These are phyloP conservation scores for Fusarium phyllophilum DNA, from an alignment of 2,329 filamentous ascomycete species.

Conservation along the genomic window DNA sequence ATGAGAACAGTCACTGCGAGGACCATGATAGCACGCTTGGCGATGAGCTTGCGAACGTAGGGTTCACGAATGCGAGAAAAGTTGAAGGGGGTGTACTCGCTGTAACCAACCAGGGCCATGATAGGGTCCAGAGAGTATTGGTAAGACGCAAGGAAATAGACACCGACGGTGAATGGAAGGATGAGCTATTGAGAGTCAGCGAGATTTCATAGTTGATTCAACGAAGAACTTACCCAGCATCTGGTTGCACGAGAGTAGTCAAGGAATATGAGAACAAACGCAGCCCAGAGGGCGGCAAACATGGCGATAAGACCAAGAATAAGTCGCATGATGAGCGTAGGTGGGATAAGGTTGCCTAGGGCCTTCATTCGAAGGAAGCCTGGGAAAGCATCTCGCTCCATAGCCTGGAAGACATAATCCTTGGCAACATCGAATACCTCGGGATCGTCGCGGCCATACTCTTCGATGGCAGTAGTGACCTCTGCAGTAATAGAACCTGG, in stretches of 20 bases:
- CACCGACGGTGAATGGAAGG: conserved; percentile 88
- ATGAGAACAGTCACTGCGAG: conserved; percentile 78
- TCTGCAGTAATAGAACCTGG: conserved; percentile 87
- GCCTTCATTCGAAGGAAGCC: conserved; percentile 96
- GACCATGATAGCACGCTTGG: conserved; percentile 84
- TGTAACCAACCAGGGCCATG: conserved; percentile 87
- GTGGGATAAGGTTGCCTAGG: conserved; percentile 92
- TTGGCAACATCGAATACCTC: conserved; percentile 98
- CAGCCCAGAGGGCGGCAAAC: conserved; percentile 94
- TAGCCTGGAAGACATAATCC: conserved; percentile 99
- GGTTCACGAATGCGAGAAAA: conserved; percentile 90
- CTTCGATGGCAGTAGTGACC: conserved; percentile 89
- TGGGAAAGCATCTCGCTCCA: conserved; percentile 99
- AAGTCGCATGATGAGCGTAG: conserved; percentile 85
- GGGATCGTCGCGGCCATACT: conserved; percentile 90
- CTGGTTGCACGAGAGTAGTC: conserved; percentile 77
- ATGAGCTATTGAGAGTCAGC: conserved; percentile 62
- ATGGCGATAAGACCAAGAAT: conserved; percentile 84
- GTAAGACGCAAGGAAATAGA: conserved; percentile 90
- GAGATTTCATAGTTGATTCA: neutral
- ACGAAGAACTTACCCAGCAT: conserved; percentile 77
- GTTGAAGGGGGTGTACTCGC: conserved; percentile 96
- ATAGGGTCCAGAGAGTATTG: conserved; percentile 96
- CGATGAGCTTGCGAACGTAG: conserved; percentile 86
- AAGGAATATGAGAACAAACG: conserved; percentile 92